Evolutionary conservation across 176 grass and related monocot species (phyloP).

Genomic region (Phragmites australis): DNA sequence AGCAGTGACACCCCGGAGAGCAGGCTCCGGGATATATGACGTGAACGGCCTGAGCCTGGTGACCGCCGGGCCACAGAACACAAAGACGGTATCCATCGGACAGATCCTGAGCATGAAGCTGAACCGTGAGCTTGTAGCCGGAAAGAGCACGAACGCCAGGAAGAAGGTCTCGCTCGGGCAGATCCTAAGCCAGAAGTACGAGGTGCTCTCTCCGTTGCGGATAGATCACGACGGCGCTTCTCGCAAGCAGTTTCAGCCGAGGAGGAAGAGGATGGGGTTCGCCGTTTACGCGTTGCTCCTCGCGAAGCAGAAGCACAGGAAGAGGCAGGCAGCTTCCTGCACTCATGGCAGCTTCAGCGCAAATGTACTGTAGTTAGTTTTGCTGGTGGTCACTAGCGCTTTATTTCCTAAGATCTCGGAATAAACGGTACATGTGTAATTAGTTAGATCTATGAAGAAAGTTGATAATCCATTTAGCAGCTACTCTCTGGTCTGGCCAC

Average conservation of each 20-base stretch:
- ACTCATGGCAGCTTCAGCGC: conserved; percentile 35
- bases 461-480: conserved; percentile 17
- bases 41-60: conserved; percentile 86
- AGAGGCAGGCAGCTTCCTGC: conserved; percentile 38
- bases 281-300: conserved; percentile 64
- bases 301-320: conserved; percentile 59
- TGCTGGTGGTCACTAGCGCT: neutral
- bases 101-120: conserved; percentile 98
- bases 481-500: neutral
- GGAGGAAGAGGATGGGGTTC: conserved; percentile 67
- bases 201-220: conserved; percentile 48
- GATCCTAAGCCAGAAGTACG: conserved; percentile 83
- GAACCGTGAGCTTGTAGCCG: conserved; percentile 46
- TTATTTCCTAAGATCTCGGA: conserved; percentile 3
- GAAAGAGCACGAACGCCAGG: conserved; percentile 21
- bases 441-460: conserved; percentile 34
- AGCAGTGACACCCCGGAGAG: conserved; percentile 9
- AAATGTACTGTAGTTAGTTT: conserved; percentile 37
- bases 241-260: conserved; percentile 52
- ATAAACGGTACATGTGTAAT: conserved; percentile 50
- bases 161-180: conserved; percentile 75
- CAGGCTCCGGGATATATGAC: conserved; percentile 54
- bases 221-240: conserved; percentile 53
- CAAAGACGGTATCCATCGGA: conserved; percentile 70
- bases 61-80: conserved; percentile 32